Conservation (phyloP, 2,329 filamentous ascomycete genomes). For the Celoporthe dispersa region DNA sequence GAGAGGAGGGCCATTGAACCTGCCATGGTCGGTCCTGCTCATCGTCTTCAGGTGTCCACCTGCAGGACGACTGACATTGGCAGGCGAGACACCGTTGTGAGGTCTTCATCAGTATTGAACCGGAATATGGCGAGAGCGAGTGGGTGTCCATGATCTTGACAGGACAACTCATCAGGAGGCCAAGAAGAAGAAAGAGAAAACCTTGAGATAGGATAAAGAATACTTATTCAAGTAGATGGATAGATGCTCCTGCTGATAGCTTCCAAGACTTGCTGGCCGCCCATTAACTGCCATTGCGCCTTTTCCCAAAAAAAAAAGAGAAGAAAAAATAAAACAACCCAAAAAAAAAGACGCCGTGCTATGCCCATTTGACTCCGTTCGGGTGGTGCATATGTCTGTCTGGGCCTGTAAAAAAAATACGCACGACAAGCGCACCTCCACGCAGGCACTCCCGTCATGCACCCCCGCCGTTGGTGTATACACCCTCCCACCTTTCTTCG, state of each 20-base stretch:
- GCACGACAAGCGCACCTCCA: background rate
- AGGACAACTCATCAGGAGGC: background rate
- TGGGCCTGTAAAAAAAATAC: no score
- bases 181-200: background rate
- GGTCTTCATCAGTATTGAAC: background rate
- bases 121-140: background rate
- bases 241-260: background rate
- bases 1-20: background rate
- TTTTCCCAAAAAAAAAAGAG: background rate
- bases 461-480: conserved; percentile 46
- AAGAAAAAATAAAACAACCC: conserved; percentile 13
- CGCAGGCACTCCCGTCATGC: background rate
- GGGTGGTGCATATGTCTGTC: background rate
- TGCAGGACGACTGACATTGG: background rate
- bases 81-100: background rate
- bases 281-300: background rate
- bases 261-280: background rate
- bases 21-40: background rate
- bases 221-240: background rate
- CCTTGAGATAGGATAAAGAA: background rate
- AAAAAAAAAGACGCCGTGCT: conserved; percentile 17
- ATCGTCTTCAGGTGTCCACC: background rate
- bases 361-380: conserved; percentile 3
- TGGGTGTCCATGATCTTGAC: background rate
- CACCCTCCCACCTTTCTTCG: conserved; percentile 62